Evolutionary conservation across 345 rosid species (phyloP).

Genomic region (Ceriops decandra): DNA sequence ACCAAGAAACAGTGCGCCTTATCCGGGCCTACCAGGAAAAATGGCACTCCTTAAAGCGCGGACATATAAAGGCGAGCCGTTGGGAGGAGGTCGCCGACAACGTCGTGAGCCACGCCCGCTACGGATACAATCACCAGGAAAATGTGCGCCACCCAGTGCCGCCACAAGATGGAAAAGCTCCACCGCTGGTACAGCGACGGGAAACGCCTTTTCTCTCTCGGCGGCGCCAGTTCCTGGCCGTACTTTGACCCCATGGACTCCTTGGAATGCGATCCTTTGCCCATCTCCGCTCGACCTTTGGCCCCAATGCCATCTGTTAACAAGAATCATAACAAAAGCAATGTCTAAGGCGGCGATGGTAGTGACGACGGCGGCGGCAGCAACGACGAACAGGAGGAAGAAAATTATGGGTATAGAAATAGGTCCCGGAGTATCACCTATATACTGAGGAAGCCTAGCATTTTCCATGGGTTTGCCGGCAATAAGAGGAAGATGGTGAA

Average conservation of each 20-base stretch:
- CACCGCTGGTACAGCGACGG: conserved; percentile 63
- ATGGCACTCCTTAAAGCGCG: conserved; percentile 63
- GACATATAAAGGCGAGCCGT: conserved; percentile 56
- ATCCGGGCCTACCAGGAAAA: conserved; percentile 64
- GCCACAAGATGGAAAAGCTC: conserved; percentile 88
- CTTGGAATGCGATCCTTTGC: conserved; percentile 59
- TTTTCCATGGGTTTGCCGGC: conserved; percentile 49
- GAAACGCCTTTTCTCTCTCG: conserved; percentile 31
- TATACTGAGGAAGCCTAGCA: conserved; percentile 48
- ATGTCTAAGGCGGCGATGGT: too few species aligned
- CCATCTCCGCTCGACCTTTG: conserved; percentile 53
- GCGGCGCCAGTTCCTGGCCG: conserved; percentile 45
- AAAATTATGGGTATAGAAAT: conserved; percentile 29
- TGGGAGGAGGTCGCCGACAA: conserved; percentile 74
- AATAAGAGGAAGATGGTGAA: conserved; percentile 16
- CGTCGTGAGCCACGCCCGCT: conserved; percentile 64
- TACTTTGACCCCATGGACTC: conserved; percentile 67
- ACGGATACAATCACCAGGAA: conserved; percentile 32
- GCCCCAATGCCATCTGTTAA: conserved; percentile 23
- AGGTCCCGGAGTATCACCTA: conserved; percentile 59
- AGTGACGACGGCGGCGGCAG: too few species aligned
- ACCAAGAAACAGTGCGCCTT: conserved; percentile 59
- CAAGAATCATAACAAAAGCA: background rate
- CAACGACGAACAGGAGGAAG: conserved; percentile 28
- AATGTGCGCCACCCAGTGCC: conserved; percentile 60